phyloP scores from a whole-genome alignment of 2,329 filamentous ascomycete genomes.

The Fusarium sp. region DNA sequence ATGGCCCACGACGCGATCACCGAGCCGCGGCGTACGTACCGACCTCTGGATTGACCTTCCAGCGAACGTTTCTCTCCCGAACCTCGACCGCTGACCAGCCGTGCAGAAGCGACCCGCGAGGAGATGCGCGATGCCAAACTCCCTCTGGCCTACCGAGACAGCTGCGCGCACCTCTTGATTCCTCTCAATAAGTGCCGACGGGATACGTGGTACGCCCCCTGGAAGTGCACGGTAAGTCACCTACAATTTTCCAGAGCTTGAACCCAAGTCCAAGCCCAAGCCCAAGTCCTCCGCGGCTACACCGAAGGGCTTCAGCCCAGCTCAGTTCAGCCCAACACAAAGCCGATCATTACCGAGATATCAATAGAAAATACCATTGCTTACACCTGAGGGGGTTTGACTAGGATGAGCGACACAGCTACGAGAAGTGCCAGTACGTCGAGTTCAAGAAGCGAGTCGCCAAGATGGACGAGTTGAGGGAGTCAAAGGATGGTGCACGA shows the following conservation, averaged over 20 bases:
- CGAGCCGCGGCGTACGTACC: conserved; percentile 58
- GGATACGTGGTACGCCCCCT: conserved; percentile 93
- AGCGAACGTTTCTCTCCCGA: conserved; percentile 28
- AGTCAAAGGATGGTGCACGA: conserved; percentile 84
- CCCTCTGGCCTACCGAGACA: conserved; percentile 93
- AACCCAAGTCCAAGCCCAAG: conserved; percentile 7
- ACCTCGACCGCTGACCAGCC: conserved; percentile 43
- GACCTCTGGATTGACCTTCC: conserved; percentile 4
- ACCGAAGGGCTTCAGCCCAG: conserved; percentile 17
- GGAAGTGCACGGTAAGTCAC: conserved; percentile 92
- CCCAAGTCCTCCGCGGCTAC: conserved; percentile 12
- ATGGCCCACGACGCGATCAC: conserved; percentile 58
- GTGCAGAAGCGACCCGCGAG: conserved; percentile 82
- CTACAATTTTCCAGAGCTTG: conserved; percentile 14
- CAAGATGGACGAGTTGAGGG: conserved; percentile 98
- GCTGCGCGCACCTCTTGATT: conserved; percentile 94
- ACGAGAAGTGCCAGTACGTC: conserved; percentile 99
- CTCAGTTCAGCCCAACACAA: conserved; percentile 18
- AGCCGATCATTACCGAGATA: conserved; percentile 31
- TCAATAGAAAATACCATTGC: conserved; percentile 29
- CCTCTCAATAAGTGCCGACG: conserved; percentile 95
- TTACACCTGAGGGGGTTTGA: conserved; percentile 41
- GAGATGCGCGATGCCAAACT: conserved; percentile 94
- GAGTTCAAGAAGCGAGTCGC: conserved; percentile 99
- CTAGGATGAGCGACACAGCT: conserved; percentile 95